Conservation (phyloP, 169 alveolate species). For the Plasmodium sp. region DNA sequence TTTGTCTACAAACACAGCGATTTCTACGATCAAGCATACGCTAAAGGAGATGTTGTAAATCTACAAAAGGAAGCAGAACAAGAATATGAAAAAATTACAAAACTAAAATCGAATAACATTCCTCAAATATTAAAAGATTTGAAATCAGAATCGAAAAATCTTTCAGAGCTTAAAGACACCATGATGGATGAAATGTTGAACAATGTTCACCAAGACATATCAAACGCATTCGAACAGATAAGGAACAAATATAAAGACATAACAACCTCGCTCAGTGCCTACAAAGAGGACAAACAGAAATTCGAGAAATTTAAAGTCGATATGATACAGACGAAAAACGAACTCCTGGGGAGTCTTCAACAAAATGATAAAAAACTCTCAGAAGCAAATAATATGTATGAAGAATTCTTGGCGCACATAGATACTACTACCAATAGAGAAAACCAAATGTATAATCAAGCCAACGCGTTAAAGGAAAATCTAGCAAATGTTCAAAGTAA, state of each 20-base stretch:
- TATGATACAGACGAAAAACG: background rate
- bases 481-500: background rate
- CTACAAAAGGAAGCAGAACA: background rate
- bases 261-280: background rate
- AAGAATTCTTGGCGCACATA: background rate
- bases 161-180: background rate
- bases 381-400: background rate
- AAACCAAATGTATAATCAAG: background rate
- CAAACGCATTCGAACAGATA: background rate
- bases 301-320: background rate
- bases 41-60: background rate
- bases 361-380: background rate
- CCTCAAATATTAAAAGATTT: background rate
- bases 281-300: background rate
- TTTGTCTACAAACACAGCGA: too few relatives aligned
- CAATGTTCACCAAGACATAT: background rate
- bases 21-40: background rate
- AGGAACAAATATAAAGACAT: background rate
- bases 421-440: background rate
- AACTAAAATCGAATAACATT: background rate
- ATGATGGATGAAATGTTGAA: background rate
- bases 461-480: background rate
- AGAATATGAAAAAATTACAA: too few relatives aligned
- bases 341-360: background rate
- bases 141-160: background rate